Evolutionary conservation across 2,329 filamentous ascomycete genomes (phyloP).

Genomic region (Sporothrix schenckii): DNA sequence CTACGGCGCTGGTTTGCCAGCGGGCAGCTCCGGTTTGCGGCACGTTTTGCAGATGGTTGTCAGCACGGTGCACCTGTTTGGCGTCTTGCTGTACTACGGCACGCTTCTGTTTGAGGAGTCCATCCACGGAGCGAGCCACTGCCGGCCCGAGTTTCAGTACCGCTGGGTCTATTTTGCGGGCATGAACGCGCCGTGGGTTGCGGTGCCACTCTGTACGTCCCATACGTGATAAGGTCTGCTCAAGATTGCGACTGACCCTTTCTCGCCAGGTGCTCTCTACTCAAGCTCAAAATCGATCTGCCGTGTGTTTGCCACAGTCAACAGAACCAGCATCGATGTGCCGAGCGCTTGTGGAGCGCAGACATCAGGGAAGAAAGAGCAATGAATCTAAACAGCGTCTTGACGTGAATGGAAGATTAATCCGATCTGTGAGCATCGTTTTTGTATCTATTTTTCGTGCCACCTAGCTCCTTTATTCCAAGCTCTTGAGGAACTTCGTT

Average conservation of each 20-base stretch:
- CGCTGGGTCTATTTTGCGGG: slow-evolving; percentile 66
- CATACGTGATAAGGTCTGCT: background rate
- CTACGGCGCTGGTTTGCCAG: slow-evolving; percentile 29
- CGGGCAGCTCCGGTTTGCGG: slow-evolving; percentile 47
- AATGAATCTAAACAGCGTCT: background rate
- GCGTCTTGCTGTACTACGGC: slow-evolving; percentile 64
- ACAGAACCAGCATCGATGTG: background rate
- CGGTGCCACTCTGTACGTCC: slow-evolving; percentile 58
- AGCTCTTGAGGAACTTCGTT: slow-evolving; percentile 49
- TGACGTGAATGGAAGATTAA: too few relatives aligned
- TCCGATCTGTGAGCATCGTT: background rate
- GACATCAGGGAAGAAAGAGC: background rate
- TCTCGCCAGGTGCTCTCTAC: background rate
- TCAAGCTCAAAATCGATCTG: background rate
- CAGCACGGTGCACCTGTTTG: slow-evolving; percentile 61
- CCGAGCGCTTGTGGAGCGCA: background rate
- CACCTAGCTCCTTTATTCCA: slow-evolving; percentile 31
- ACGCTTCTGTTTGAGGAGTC: slow-evolving; percentile 57
- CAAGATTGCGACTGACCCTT: background rate
- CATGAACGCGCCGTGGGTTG: slow-evolving; percentile 63
- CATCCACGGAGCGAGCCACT: slow-evolving; percentile 53
- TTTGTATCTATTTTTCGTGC: background rate
- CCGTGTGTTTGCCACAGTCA: background rate
- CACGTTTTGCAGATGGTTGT: slow-evolving; percentile 57
- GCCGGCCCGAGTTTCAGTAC: slow-evolving; percentile 62